Base-by-base conservation (phyloP, 2,329 filamentous ascomycete genomes). In the Metarhizium sp. region DNA sequence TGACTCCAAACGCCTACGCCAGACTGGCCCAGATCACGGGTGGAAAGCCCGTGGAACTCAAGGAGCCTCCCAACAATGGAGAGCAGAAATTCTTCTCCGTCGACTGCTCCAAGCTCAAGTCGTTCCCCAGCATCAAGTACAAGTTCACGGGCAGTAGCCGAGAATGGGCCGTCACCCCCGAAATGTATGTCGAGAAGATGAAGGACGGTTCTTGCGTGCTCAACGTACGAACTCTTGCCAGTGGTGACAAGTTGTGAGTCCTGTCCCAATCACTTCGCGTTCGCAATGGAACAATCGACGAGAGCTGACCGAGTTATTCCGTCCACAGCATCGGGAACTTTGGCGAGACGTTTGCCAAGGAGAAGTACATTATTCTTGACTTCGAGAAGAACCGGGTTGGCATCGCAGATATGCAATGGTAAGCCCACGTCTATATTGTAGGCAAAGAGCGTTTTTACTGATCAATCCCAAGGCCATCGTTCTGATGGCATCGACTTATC, bases 311-410 rank as follows among this genome's bases (percentile, higher is more conserved):
- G 25, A 20, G 34, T 48, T 43, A 30, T 29, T 48, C 11, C 3
- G 10, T 20, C n/a, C 4, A 16, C 40, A 56, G 54, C 55, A 58
- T 61, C n/a, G 60, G 60, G 6, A 60, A 59, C 47, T 61, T 62
- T 54, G 60, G 60, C 42, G 60, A 60, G 43, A 58, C 56, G 0
- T 62, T 62, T 40, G 52, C 56, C 30, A 62, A 59, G 53, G 59
- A 60, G 47, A 60, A 60, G 55, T 56, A 57, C 43, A 53, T 59
- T n/a, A 53, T 59, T 40, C 55, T 59, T 30, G 58, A 59, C 52
- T 58, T 56, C 40, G 52, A 60, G 53, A 55, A 54, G 13, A 46
- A 55, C 36, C 42, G 50, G 2, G 55, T 58, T 43, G 57, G 57
- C 29, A 32, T 60, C 18, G 53, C 57, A 32, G 52, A 56, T 30